These are phyloP conservation scores for Bothriochloa decipiens DNA, from an alignment of 176 grass and related monocot species.

Conservation along the genomic window DNA sequence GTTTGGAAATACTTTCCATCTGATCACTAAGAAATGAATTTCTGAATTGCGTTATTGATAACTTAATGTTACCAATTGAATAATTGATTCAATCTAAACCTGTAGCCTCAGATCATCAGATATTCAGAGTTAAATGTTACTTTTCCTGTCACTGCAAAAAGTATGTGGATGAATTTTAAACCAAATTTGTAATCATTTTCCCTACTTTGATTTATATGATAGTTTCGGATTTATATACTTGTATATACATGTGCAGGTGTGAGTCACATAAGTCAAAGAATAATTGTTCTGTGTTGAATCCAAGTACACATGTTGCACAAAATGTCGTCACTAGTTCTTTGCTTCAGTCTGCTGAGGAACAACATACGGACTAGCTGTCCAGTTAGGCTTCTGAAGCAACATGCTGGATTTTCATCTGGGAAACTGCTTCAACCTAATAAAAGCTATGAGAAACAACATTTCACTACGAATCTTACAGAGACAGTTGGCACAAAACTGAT, in stretches of 20 bases:
- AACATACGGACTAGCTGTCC: constrained; percentile 27
- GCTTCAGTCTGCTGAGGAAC: constrained; percentile 60
- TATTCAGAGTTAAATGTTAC: neutral
- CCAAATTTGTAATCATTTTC: neutral
- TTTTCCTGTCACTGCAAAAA: neutral
- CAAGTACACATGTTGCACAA: constrained; percentile 18
- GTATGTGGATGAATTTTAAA: neutral
- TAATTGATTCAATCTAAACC: neutral
- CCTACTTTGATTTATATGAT: neutral
- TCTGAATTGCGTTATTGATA: neutral
- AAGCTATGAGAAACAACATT: constrained; percentile 41
- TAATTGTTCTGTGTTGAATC: constrained; percentile 19
- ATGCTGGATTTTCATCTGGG: constrained; percentile 38
- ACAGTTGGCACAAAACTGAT: constrained; percentile 28
- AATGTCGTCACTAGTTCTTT: constrained; percentile 62
- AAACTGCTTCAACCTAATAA: constrained; percentile 37
- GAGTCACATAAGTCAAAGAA: neutral
- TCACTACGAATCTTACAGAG: constrained; percentile 34
- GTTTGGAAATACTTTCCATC: neutral
- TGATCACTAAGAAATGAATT: neutral
- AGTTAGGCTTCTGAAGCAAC: constrained; percentile 38
- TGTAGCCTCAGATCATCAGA: neutral
- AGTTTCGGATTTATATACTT: neutral
- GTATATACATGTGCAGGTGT: neutral
- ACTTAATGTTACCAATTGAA: neutral